Conservation (phyloP, 257 asterid species). For the Paulownia fortunei region DNA sequence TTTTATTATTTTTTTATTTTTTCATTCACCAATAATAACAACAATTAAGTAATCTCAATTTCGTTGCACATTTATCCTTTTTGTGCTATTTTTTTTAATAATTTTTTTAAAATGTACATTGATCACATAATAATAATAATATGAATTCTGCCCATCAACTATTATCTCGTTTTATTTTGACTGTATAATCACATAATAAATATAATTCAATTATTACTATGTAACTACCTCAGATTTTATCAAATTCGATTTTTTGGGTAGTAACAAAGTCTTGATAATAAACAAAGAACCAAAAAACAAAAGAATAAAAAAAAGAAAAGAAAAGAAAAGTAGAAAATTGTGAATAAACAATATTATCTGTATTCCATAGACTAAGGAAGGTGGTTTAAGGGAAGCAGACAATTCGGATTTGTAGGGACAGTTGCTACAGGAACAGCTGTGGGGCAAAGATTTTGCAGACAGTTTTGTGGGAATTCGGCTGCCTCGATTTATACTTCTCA, state of each 20-base stretch:
- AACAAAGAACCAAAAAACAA: not conserved
- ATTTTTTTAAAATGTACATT: too few relatives aligned
- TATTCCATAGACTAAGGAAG: slow-evolving; percentile 37
- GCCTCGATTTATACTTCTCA: slow-evolving; percentile 37
- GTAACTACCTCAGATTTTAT: too few relatives aligned
- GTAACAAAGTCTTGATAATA: not conserved
- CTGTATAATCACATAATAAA: too few relatives aligned
- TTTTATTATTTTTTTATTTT: not conserved
- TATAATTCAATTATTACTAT: not conserved
- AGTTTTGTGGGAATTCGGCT: slow-evolving; percentile 58
- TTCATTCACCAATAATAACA: too few relatives aligned
- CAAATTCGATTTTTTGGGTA: not conserved
- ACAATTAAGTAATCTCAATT: too few relatives aligned
- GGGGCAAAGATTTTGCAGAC: slow-evolving; percentile 57
- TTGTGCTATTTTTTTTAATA: too few relatives aligned
- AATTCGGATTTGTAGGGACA: slow-evolving; percentile 44
- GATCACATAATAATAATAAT: too few relatives aligned
- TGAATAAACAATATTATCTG: slow-evolving; percentile 25
- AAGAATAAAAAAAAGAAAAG: too few relatives aligned
- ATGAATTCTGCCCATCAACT: too few relatives aligned
- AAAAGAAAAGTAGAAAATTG: not conserved
- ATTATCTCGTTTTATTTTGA: too few relatives aligned
- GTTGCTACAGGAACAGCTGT: slow-evolving; percentile 43
- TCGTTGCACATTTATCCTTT: too few relatives aligned
- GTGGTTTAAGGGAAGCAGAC: slow-evolving; percentile 31